Evolutionary conservation across 108 stramenopile genomes (phyloP), one percentile per base, ranked within the genome.

Genomic region (Epithemia pelagica): DNA sequence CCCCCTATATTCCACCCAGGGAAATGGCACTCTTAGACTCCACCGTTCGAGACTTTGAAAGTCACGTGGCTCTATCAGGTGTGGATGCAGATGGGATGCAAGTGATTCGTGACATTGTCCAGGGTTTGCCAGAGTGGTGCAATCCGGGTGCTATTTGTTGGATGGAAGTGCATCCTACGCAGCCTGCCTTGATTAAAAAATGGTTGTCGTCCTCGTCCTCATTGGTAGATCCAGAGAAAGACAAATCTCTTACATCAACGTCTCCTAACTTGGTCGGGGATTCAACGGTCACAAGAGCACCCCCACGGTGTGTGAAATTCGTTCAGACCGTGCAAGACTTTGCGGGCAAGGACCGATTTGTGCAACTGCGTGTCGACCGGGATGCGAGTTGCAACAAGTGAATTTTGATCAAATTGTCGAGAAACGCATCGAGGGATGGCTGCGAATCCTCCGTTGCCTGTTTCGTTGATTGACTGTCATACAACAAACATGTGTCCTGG

Each of bases 161-260:
- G 91, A 80, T 95, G 85, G 94, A 95, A 82, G 91, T 95, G 5
- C 88, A 92, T 72, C 83, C 82, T 19, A 81, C 87, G 20, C 94
- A 95, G 72, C 91, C 91, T 32, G 27, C 28, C 5, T 22, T 87
- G 53, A 57, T 90, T 3, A 58, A 73, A 58, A 54, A 78, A 28
- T 70, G 61, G 66, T 30, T 81, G 58, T 46, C 37, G 15, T 46
- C 37, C 37, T 46, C 15, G 37, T 46, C 37, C 37, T n/a, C n/a
- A n/a, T n/a, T n/a, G n/a, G n/a, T n/a, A n/a, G n/a, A n/a, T n/a
- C n/a, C n/a, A n/a, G n/a, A n/a, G n/a, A n/a, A n/a, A n/a, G n/a
- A n/a, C n/a, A n/a, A n/a, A n/a, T n/a, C n/a, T n/a, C n/a, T n/a
- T n/a, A n/a, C n/a, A n/a, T n/a, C n/a, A n/a, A n/a, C n/a, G n/a